A percentile compares a stretch with the other conserved stretches of the same genome.
Conservation (phyloP, 768 basidiomycete genomes). For the Cubamyces sp. region DNA sequence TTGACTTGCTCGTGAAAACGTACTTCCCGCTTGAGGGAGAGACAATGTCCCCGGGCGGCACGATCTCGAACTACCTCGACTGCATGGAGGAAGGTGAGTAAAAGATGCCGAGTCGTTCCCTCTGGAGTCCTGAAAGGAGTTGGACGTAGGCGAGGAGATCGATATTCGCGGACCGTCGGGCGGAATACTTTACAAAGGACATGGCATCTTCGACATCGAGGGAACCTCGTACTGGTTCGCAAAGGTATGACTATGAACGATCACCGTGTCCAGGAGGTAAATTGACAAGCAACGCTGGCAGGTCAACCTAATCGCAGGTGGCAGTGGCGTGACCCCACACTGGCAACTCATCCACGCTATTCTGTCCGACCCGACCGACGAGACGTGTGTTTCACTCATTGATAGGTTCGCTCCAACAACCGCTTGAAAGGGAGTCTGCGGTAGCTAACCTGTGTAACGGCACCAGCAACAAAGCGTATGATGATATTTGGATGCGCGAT, state of each 20-base stretch:
- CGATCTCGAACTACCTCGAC: conserved; percentile 31
- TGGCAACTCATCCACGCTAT: conserved; percentile 33
- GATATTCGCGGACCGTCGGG: conserved; percentile 30
- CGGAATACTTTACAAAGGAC: conserved; percentile 27
- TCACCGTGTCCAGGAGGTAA: not conserved
- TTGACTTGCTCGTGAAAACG: conserved; percentile 32
- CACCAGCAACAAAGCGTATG: conserved; percentile 28
- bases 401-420: conserved; percentile 19
- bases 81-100: conserved; percentile 26
- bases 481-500: conserved; percentile 28
- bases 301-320: conserved; percentile 32
- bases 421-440: too few relatives aligned
- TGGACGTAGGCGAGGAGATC: conserved; percentile 27
- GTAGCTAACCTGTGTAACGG: not conserved
- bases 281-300: not conserved
- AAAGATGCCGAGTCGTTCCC: not conserved
- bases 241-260: conserved; percentile 12
- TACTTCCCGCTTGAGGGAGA: conserved; percentile 24
- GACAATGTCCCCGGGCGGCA: conserved; percentile 28
- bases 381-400: conserved; percentile 27
- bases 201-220: conserved; percentile 25
- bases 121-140: too few relatives aligned
- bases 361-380: conserved; percentile 24
- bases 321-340: conserved; percentile 30
- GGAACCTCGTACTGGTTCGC: conserved; percentile 21